A percentile compares a stretch with the other conserved stretches of the same genome.
Evolutionary conservation across 805 yeast genomes (phyloP).

Genomic region (Candida pini): DNA sequence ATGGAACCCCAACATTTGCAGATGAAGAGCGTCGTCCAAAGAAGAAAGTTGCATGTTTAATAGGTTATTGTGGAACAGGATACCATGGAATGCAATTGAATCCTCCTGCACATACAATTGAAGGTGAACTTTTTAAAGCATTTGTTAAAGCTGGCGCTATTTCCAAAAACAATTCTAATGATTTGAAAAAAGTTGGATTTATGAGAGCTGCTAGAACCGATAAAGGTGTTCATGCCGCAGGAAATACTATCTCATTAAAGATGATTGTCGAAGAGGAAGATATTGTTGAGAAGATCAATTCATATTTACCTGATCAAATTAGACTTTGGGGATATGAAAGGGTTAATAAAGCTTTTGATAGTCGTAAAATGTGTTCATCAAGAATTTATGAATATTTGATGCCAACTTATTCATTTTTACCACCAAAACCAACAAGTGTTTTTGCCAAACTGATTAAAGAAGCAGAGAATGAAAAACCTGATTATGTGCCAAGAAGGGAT

Average conservation of each 20-base stretch:
- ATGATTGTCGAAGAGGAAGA: constrained; percentile 79
- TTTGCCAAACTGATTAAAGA: constrained; percentile 55
- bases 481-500: constrained; percentile 58
- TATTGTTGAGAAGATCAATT: constrained; percentile 67
- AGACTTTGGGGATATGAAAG: constrained; percentile 91
- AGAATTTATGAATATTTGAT: constrained; percentile 89
- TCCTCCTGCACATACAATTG: constrained; percentile 85
- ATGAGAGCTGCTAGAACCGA: constrained; percentile 88
- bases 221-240: constrained; percentile 97
- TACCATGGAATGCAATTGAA: constrained; percentile 95
- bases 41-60: constrained; percentile 81
- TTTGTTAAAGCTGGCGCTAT: constrained; percentile 84
- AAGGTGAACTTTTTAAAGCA: constrained; percentile 81
- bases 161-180: constrained; percentile 79
- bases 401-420: constrained; percentile 85
- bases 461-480: constrained; percentile 43
- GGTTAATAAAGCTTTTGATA: constrained; percentile 86
- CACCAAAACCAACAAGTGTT: constrained; percentile 77
- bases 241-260: constrained; percentile 81
- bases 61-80: constrained; percentile 95
- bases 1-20: constrained; percentile 52
- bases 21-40: constrained; percentile 69
- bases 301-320: constrained; percentile 74
- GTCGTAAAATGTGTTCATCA: constrained; percentile 93
- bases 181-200: constrained; percentile 81